These are phyloP conservation scores for Kuraishia piskuri DNA, from an alignment of 805 yeast species.

Conservation along the genomic window DNA sequence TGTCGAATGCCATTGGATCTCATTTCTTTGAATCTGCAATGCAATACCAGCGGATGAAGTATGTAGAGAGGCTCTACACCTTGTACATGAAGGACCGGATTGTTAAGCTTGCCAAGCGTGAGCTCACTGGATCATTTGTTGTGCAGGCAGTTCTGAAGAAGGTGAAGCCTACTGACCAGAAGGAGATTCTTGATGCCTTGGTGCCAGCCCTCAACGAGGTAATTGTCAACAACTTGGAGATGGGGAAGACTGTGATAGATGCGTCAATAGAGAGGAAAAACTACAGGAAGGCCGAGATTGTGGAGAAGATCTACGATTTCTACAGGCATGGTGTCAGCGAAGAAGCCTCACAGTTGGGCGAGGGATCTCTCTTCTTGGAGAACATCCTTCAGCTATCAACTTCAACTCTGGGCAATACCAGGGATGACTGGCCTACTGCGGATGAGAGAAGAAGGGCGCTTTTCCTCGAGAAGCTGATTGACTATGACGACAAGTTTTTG, in stretches of 20 bases:
- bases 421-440: constrained; percentile 88
- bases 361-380: constrained; percentile 46
- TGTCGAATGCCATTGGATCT: constrained; percentile 87
- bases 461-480: constrained; percentile 65
- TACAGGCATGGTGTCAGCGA: constrained; percentile 20
- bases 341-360: constrained; percentile 18
- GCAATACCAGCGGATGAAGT: constrained; percentile 55
- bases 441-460: constrained; percentile 77
- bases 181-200: constrained; percentile 50
- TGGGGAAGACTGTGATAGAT: constrained; percentile 58
- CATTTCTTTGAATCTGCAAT: constrained; percentile 78
- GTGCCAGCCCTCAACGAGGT: constrained; percentile 59
- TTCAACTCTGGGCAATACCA: constrained; percentile 74
- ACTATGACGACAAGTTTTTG: constrained; percentile 55
- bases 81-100: constrained; percentile 70
- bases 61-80: constrained; percentile 60
- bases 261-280: constrained; percentile 51
- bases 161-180: constrained; percentile 55
- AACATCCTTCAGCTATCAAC: constrained; percentile 54
- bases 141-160: constrained; percentile 62
- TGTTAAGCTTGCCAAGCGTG: constrained; percentile 66
- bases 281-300: constrained; percentile 52
- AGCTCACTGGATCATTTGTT: constrained; percentile 77
- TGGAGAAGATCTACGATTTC: constrained; percentile 38
- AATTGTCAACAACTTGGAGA: constrained; percentile 60